Base-by-base conservation (phyloP, 176 grass and related monocot genomes). In the Phoenix roebelenii region DNA sequence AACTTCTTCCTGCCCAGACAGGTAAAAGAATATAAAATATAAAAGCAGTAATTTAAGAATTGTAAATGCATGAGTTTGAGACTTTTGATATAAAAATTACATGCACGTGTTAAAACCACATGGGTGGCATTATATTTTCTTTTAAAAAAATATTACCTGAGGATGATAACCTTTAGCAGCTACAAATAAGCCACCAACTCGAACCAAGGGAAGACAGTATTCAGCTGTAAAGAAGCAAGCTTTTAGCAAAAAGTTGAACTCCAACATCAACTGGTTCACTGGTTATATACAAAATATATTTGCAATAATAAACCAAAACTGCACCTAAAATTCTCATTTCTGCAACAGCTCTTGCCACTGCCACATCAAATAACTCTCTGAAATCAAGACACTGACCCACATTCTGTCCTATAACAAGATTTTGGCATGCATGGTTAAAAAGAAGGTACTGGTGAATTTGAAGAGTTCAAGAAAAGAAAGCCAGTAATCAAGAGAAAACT, bases 131-230 rank as follows among this genome's bases (percentile, higher is more conserved):
- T 44, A 12, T 44, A 44, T 5, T 5, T 30, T 5, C 5, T 30
- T 30, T 30, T 17, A 17, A 54, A 73, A 50, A 32, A 24, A 87
- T 29, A 15, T 54, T 59, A 97, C 87, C 69, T 85, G 83, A 70
- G 93, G 93, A 67, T 97, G 58, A 17, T 82, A 72, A 15, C 93
- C 93, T 88, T 97, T 91, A 61, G 93, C 87, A 64, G 87, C 93
- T 76, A 97, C 3, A 25, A 97, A 91, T 71, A 97, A 83, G 63
- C 93, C 93, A 78, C 87, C 93, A 54, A 92, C 74, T 70, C 87
- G 84, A 59, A 92, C 76, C 32, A 98, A 81, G 0, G 93, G 93
- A 59, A 98, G 71, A 35, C 84, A 98, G 32, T 98, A 98, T 63
- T 96, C 91, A 65, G 80, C 91, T 96, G 77, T 49, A 60, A 70